Base-by-base conservation (phyloP, 345 rosid species). In the Citrus hindsii region DNA sequence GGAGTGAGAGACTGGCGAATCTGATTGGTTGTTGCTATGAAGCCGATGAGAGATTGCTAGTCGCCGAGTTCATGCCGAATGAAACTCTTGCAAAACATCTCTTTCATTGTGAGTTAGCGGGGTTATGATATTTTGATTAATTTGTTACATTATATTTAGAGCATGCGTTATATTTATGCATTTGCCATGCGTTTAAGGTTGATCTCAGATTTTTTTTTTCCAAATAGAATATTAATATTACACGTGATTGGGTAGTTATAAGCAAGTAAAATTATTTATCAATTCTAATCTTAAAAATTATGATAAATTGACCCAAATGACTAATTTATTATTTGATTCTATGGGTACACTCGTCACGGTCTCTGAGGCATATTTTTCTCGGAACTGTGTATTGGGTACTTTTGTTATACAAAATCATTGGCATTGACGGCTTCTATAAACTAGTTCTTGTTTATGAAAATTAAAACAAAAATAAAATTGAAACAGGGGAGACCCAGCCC, bases 71-170 rank as follows among this genome's bases (percentile, higher is more conserved):
- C 75, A 92, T 93, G 99, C 93, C 98, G 37, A 83, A 91, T 42
- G 97, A 95, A 76, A 95, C 99, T 1, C 94, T 95, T 72, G 94
- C 98, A 7, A 95, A 91, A 84, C 99, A 93, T 89, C 96, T 95
- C 60, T 95, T 96, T 64, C 99, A 96, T 80, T 96, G 99, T 92
- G 79, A 85, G 92, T 46, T 79, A 28, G 35, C 60, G 51, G 8
- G 22, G 0, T 53, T 53, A 53, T 24, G 51, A 46, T 46, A 13
- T 21, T 18, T 7, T 64, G 14, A 24, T 22, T 61, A 33, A 42
- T 42, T 68, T 68, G 32, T 40, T 24, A 2, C 21, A 18, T 4
- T 14, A 1, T 65, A 32, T 7, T 65, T 2, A 22, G 33, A 30
- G 32, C 3, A 32, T 32, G 46, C 22, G 21, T 33, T 33, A 65